Percentiles rank a stretch among this genome's conserved stretches.
Conservation (phyloP, 2,329 filamentous ascomycete species). For the Elsinoe ampelina region DNA sequence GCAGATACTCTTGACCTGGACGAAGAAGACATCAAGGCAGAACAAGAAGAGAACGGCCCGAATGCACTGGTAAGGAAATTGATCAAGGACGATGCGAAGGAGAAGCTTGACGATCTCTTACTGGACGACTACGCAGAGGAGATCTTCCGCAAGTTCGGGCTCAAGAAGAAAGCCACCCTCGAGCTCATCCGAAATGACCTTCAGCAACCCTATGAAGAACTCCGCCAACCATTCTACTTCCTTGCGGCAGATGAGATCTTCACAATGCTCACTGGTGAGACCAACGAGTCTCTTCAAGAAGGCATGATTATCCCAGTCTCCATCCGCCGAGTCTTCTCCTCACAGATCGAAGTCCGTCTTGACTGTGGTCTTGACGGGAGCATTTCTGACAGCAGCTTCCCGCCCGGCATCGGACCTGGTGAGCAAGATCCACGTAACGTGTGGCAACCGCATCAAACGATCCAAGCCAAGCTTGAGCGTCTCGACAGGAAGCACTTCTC, state of each 20-base stretch:
- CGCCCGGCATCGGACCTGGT: slow-evolving; percentile 56
- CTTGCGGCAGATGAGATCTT: slow-evolving; percentile 73
- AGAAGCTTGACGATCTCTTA: slow-evolving; percentile 91
- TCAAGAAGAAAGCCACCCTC: slow-evolving; percentile 87
- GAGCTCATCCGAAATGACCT: slow-evolving; percentile 94
- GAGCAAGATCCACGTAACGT: slow-evolving; percentile 48
- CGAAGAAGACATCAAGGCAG: slow-evolving; percentile 93
- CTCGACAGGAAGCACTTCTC: slow-evolving; percentile 79
- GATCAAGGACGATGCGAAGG: slow-evolving; percentile 87
- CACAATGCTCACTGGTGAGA: slow-evolving; percentile 94
- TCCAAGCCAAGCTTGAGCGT: slow-evolving; percentile 78
- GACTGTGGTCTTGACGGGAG: slow-evolving; percentile 91
- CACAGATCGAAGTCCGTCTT: slow-evolving; percentile 86
- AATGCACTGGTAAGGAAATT: slow-evolving; percentile 89
- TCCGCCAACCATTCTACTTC: slow-evolving; percentile 67
- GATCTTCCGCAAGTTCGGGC: slow-evolving; percentile 83
- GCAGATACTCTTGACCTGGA: slow-evolving; percentile 93
- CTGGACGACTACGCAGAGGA: slow-evolving; percentile 96
- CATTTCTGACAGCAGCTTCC: slow-evolving; percentile 73
- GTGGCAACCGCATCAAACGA: slow-evolving; percentile 70
- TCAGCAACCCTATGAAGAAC: slow-evolving; percentile 85
- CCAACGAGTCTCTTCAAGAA: slow-evolving; percentile 67
- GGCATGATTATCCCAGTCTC: slow-evolving; percentile 90
- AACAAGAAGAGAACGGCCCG: slow-evolving; percentile 79
- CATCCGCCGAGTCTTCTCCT: slow-evolving; percentile 78